Percentiles rank a stretch among this genome's conserved stretches.
Evolutionary conservation across 768 basidiomycete species (phyloP).

Genomic region (Phlegmacium glaucopus): DNA sequence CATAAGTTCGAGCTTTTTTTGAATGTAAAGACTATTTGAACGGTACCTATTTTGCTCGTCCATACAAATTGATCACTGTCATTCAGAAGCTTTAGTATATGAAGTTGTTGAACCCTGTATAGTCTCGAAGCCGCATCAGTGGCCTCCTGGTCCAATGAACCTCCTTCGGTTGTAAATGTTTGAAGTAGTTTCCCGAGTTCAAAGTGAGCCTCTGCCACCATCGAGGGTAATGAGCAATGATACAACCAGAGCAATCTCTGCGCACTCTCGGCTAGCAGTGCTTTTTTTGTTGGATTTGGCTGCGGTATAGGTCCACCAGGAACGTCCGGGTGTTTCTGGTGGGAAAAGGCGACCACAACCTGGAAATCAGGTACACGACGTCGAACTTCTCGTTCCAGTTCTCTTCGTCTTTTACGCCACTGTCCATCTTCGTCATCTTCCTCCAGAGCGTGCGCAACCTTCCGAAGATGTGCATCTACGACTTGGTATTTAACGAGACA

Average conservation of each 20-base stretch:
- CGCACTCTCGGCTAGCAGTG: constrained; percentile 75
- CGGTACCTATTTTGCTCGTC: constrained; percentile 68
- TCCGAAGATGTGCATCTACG: constrained; percentile 47
- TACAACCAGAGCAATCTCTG: constrained; percentile 85
- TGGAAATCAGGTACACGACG: constrained; percentile 82
- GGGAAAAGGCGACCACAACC: constrained; percentile 80
- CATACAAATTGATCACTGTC: constrained; percentile 80
- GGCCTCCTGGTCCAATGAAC: constrained; percentile 20
- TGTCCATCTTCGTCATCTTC: constrained; percentile 62
- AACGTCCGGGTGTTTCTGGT: constrained; percentile 37
- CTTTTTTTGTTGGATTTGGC: constrained; percentile 37
- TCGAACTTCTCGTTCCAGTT: constrained; percentile 74
- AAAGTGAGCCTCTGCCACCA: constrained; percentile 78
- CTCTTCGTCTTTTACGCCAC: constrained; percentile 64
- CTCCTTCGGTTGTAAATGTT: constrained; percentile 32
- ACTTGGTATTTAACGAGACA: constrained; percentile 68
- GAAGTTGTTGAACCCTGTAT: constrained; percentile 63
- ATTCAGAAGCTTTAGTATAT: constrained; percentile 70
- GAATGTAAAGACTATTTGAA: background rate
- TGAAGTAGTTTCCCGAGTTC: constrained; percentile 80
- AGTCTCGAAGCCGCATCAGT: constrained; percentile 19
- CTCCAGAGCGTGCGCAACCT: constrained; percentile 51
- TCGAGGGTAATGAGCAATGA: constrained; percentile 67
- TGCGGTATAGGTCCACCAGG: constrained; percentile 8
- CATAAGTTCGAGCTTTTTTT: background rate